Percentiles rank a stretch among this genome's conserved stretches.
Evolutionary conservation across 805 yeast genomes (phyloP).

Genomic region (Wickerhamomyces pijperi): DNA sequence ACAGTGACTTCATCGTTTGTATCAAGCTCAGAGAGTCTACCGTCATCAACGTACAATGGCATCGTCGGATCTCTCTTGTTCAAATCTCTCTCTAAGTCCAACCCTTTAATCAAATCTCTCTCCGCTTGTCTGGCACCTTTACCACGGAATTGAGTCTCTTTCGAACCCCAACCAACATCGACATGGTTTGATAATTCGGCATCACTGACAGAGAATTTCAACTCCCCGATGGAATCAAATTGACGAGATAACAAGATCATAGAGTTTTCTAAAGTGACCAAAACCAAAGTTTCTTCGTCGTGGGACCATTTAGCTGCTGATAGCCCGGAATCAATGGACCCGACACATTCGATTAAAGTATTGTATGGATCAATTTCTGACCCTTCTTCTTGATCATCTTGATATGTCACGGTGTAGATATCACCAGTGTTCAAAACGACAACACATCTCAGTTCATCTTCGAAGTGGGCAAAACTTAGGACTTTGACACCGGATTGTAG

Average conservation of each 20-base stretch:
- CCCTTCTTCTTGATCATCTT: slow-evolving; percentile 26
- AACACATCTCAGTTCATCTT: slow-evolving; percentile 54
- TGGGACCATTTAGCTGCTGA: slow-evolving; percentile 75
- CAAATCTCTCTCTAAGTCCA: slow-evolving; percentile 58
- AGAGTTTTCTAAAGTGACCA: slow-evolving; percentile 53
- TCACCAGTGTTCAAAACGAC: slow-evolving; percentile 71
- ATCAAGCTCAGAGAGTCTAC: slow-evolving; percentile 51
- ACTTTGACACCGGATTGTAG: slow-evolving; percentile 31
- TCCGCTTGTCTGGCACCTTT: slow-evolving; percentile 77
- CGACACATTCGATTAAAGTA: slow-evolving; percentile 61
- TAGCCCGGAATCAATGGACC: slow-evolving; percentile 71
- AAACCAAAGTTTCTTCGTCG: slow-evolving; percentile 76
- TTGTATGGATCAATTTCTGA: slow-evolving; percentile 36
- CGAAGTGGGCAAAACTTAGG: slow-evolving; percentile 54
- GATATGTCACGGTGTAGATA: slow-evolving; percentile 52
- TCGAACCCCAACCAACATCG: slow-evolving; percentile 97
- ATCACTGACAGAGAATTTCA: slow-evolving; percentile 47
- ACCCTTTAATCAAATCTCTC: slow-evolving; percentile 38
- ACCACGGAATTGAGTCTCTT: slow-evolving; percentile 94
- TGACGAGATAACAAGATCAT: slow-evolving; percentile 59
- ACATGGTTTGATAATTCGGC: slow-evolving; percentile 68
- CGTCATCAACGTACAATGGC: slow-evolving; percentile 59
- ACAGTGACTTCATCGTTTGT: slow-evolving; percentile 29
- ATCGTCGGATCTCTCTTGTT: slow-evolving; percentile 85
- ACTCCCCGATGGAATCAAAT: slow-evolving; percentile 73